phyloP scores from a whole-genome alignment of 805 yeast species.

The Myxozyma geophila region DNA sequence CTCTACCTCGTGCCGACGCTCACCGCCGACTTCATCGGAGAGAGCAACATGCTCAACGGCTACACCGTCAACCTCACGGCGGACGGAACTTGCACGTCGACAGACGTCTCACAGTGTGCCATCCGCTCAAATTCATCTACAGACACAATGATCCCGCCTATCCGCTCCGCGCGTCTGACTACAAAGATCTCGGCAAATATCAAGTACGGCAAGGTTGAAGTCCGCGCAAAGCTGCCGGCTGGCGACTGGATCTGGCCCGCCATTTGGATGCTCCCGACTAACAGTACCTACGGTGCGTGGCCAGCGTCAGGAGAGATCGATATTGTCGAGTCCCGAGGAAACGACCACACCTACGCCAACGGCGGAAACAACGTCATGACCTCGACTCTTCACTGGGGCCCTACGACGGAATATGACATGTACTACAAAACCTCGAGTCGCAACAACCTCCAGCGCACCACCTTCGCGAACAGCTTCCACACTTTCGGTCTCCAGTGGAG shows the following conservation, averaged over 20 bases:
- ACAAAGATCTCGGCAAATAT: constrained; percentile 18
- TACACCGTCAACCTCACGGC: constrained; percentile 32
- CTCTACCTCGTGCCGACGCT: constrained; percentile 31
- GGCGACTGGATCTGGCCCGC: constrained; percentile 38
- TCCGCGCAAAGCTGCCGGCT: constrained; percentile 25
- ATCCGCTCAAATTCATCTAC: constrained; percentile 20
- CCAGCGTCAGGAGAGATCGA: constrained; percentile 36
- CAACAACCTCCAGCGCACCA: constrained; percentile 13
- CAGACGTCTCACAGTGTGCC: constrained; percentile 16
- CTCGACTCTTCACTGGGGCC: constrained; percentile 36
- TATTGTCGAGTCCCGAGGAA: constrained; percentile 31
- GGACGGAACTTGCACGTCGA: constrained; percentile 25
- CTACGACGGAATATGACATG: constrained; percentile 11
- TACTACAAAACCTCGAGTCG: constrained; percentile 18
- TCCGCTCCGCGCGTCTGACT: constrained; percentile 30
- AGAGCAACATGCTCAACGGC: constrained; percentile 24
- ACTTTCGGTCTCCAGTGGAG: constrained; percentile 34
- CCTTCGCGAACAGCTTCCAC: constrained; percentile 23
- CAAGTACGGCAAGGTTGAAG: constrained; percentile 32
- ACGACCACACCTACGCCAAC: constrained; percentile 24
- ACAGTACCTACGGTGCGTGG: constrained; percentile 30
- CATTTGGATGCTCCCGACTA: constrained; percentile 33
- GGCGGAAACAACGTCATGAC: constrained; percentile 30
- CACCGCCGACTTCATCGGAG: constrained; percentile 29
- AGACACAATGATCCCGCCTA: constrained; percentile 28